These are phyloP conservation scores for Drechslerella coelobrocha DNA, from an alignment of 2,329 filamentous ascomycete species.

Conservation along the genomic window DNA sequence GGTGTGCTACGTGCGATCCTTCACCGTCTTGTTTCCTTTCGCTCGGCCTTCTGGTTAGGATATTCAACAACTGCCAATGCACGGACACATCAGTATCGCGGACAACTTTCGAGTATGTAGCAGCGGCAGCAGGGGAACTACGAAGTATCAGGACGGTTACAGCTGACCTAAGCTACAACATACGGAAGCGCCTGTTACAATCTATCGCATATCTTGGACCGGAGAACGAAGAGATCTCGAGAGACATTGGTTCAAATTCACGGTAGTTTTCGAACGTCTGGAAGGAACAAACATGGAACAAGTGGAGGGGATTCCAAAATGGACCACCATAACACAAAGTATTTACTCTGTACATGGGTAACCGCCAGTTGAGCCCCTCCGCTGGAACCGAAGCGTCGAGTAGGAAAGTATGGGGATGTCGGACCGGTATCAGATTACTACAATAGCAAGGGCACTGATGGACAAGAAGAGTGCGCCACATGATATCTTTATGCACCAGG, in stretches of 20 bases:
- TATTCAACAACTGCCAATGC: neutral
- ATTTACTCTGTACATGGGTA: conserved; percentile 43
- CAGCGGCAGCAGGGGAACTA: neutral
- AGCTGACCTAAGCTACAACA: neutral
- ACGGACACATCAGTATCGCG: neutral
- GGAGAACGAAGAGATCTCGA: conserved; percentile 5
- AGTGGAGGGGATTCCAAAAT: conserved; percentile 4
- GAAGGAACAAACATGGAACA: conserved; percentile 22
- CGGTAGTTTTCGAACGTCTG: conserved; percentile 22
- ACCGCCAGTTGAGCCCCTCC: conserved; percentile 48
- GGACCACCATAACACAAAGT: conserved; percentile 25
- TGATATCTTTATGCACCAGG: conserved; percentile 38
- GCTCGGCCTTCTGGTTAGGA: neutral
- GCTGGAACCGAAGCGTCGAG: conserved; percentile 39
- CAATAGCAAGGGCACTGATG: conserved; percentile 14
- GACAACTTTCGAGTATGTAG: neutral
- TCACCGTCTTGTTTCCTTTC: neutral
- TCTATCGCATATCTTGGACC: too few relatives aligned
- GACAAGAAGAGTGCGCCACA: conserved; percentile 32
- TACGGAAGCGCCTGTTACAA: neutral
- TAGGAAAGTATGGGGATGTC: conserved; percentile 48
- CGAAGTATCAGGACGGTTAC: neutral
- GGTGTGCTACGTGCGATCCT: neutral
- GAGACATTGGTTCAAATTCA: conserved; percentile 7
- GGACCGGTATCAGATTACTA: conserved; percentile 50